Conservation (phyloP, 352 stramenopile genomes). For the Globisporangium irregulare region DNA sequence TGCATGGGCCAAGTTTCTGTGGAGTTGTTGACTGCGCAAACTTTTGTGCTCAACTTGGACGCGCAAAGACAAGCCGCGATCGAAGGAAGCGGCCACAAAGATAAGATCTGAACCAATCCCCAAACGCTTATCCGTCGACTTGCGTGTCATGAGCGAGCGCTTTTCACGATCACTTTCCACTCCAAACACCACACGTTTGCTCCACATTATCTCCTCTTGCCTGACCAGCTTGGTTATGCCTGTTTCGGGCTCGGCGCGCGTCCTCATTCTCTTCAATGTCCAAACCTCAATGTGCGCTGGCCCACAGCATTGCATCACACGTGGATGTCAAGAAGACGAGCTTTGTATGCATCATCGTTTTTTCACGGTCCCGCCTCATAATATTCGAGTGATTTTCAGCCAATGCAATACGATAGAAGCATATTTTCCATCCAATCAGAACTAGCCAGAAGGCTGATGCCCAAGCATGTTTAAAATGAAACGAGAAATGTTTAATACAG, state of each 20-base stretch:
- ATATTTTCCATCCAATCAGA: conserved; percentile 1
- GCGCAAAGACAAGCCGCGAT: background rate
- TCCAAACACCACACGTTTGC: background rate
- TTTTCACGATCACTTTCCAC: background rate
- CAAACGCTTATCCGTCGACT: background rate
- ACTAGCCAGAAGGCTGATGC: too few species aligned
- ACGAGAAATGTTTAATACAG: background rate
- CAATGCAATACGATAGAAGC: background rate
- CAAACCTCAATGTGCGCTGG: conserved; percentile 7
- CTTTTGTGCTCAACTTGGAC: background rate
- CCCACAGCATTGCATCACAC: conserved; percentile 9
- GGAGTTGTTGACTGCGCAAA: background rate
- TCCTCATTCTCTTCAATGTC: background rate
- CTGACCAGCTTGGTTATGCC: background rate
- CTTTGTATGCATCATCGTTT: conserved; percentile 1
- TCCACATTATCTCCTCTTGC: background rate
- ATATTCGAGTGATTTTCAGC: background rate
- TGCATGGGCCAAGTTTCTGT: background rate
- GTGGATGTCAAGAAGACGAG: conserved; percentile 2
- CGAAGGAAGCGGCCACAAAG: background rate
- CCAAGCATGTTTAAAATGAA: background rate
- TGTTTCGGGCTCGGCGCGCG: background rate
- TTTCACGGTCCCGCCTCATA: background rate
- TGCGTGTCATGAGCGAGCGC: background rate
- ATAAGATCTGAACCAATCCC: background rate